Conservation (phyloP, 2,329 filamentous ascomycete genomes). For the Catunica adiposa region DNA sequence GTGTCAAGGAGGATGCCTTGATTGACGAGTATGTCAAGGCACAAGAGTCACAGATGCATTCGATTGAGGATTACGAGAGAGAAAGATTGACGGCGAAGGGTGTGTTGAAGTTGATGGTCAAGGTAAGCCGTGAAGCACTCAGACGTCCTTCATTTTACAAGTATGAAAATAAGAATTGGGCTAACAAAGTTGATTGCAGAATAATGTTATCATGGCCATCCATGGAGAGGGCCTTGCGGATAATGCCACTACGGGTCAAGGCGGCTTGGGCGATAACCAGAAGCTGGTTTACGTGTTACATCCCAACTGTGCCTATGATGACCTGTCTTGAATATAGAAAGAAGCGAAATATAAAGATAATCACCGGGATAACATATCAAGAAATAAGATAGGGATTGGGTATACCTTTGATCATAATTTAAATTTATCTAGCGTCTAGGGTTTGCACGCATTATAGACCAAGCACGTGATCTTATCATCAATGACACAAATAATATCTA, state of each 20-base stretch:
- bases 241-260: constrained; percentile 22
- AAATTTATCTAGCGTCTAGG: background rate
- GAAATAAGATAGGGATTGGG: background rate
- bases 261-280: constrained; percentile 18
- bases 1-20: constrained; percentile 68
- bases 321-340: constrained; percentile 18
- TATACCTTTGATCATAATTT: background rate
- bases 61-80: constrained; percentile 61
- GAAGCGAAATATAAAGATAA: background rate
- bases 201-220: constrained; percentile 76
- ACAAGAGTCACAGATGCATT: constrained; percentile 66
- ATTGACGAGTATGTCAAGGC: constrained; percentile 85
- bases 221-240: constrained; percentile 41
- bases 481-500: too few species aligned
- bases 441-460: too few species aligned
- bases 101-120: constrained; percentile 90
- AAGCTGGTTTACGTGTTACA: constrained; percentile 73
- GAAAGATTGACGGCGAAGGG: constrained; percentile 62
- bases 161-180: constrained; percentile 15
- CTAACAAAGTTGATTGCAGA: constrained; percentile 42
- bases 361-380: background rate
- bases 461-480: too few species aligned
- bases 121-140: constrained; percentile 41
- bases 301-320: constrained; percentile 79
- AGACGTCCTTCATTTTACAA: background rate